These are phyloP conservation scores for Tolypocladium guangdongense DNA, from an alignment of 2,329 filamentous ascomycete species.

Conservation along the genomic window DNA sequence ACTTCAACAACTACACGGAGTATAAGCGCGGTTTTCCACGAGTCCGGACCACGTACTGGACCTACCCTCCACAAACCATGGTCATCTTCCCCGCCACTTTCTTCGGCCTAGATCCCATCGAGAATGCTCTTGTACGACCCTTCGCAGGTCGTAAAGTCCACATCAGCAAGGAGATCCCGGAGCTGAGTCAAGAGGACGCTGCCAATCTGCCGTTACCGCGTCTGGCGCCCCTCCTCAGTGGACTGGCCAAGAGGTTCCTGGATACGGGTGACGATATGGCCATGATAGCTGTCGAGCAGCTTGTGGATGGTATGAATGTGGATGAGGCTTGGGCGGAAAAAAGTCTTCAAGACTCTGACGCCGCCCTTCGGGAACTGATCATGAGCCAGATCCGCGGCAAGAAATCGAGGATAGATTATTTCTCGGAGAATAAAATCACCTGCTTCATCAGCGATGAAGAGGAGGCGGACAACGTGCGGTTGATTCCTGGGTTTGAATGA, in stretches of 20 bases:
- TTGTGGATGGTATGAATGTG: slow-evolving; percentile 15
- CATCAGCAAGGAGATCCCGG: slow-evolving; percentile 6
- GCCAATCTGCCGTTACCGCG: slow-evolving; percentile 10
- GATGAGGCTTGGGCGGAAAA: slow-evolving; percentile 9
- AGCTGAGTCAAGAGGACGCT: slow-evolving; percentile 4
- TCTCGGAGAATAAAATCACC: slow-evolving; percentile 11
- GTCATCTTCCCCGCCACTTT: slow-evolving; percentile 8
- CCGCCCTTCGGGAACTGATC: slow-evolving; percentile 5
- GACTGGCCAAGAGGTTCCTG: slow-evolving; percentile 10
- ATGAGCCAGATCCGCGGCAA: slow-evolving; percentile 8
- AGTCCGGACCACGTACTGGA: slow-evolving; percentile 7
- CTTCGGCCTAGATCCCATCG: slow-evolving; percentile 8
- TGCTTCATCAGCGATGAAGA: slow-evolving; percentile 11
- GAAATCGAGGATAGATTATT: slow-evolving; percentile 10
- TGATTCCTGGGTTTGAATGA: slow-evolving; percentile 12
- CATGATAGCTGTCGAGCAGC: slow-evolving; percentile 14
- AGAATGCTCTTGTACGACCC: background rate
- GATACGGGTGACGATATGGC: slow-evolving; percentile 10
- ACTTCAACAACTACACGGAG: slow-evolving; percentile 13
- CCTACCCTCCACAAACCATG: slow-evolving; percentile 1
- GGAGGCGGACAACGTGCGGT: slow-evolving; percentile 7
- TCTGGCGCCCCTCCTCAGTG: slow-evolving; percentile 6
- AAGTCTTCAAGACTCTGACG: slow-evolving; percentile 4
- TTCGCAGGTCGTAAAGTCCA: background rate
- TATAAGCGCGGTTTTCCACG: slow-evolving; percentile 12